phyloP scores from a whole-genome alignment of 2,329 filamentous ascomycete genomes.

The Dactylellina parvicollis region DNA sequence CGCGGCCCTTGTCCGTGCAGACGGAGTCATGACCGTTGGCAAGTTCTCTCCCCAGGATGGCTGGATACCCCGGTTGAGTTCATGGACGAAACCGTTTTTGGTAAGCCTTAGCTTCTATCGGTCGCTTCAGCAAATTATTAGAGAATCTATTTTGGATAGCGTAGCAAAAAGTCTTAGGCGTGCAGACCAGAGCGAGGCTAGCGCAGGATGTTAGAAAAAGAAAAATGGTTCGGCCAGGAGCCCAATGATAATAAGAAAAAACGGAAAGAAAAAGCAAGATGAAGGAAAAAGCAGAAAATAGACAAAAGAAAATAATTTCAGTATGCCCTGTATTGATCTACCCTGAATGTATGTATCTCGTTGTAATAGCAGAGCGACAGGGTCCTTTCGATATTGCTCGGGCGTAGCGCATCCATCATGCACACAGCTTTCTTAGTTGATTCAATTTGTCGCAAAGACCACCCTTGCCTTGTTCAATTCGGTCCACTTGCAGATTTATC shows the following conservation, averaged over 20 bases:
- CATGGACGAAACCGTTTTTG: conserved; percentile 23
- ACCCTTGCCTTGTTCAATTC: conserved; percentile 45
- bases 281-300: conserved; percentile 21
- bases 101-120: conserved; percentile 23
- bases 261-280: conserved; percentile 1
- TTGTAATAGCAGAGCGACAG: conserved; percentile 46
- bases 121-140: conserved; percentile 22
- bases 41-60: conserved; percentile 23
- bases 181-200: background rate
- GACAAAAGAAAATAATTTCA: conserved; percentile 15
- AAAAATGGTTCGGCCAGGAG: conserved; percentile 4
- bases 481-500: conserved; percentile 47
- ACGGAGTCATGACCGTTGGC: conserved; percentile 6
- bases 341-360: conserved; percentile 34
- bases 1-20: conserved; percentile 18
- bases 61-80: conserved; percentile 2
- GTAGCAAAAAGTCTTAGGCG: conserved; percentile 43
- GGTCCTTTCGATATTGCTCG: conserved; percentile 38
- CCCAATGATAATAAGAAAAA: conserved; percentile 9
- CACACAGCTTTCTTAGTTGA: conserved; percentile 48
- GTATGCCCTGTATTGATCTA: conserved; percentile 33
- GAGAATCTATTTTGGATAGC: conserved; percentile 34
- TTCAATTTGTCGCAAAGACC: conserved; percentile 49
- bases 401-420: conserved; percentile 44
- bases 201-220: conserved; percentile 19